Evolutionary conservation across 2,329 filamentous ascomycete genomes (phyloP), one percentile per base, ranked within the genome.

Genomic region (Colletotrichum cordylinicola): DNA sequence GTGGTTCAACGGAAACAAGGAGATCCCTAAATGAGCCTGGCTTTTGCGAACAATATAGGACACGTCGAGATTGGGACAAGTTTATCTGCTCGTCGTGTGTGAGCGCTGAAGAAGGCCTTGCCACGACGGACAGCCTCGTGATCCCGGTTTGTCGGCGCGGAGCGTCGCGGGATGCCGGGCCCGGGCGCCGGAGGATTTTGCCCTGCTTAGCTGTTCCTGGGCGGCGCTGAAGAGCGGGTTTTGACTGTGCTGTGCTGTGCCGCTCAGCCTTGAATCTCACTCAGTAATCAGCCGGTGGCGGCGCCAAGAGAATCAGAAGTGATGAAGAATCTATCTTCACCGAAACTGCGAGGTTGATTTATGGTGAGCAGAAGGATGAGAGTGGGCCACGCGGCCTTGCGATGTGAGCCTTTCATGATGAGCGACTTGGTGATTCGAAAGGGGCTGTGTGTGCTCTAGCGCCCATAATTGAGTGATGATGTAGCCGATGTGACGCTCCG

Each of bases 121-220:
- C n/a, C n/a, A 8, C 43, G 1, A 52, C 2, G 10, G 9, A 48
- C n/a, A 1, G 0, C 43, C 43, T 52, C 43, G 43, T 52, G 43
- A 52, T 13, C 43, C 43, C 43, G 43, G 43, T 52, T 21, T 21
- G 10, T 24, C 43, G n/a, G 43, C n/a, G 43, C 43, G 43, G n/a
- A 10, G 4, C n/a, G 43, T 2, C 10, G n/a, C n/a, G 43, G 43
- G n/a, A 52, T 52, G 43, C 43, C 43, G 43, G 43, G 6, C 43
- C 43, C 43, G 43, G 43, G 43, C 43, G 43, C n/a, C 43, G 43
- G 43, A 52, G 43, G 43, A 52, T 52, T 52, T 52, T 52, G 43
- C 43, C 43, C 43, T 52, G 43, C 43, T 52, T 21, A 21, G 4
- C 43, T 52, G 43, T 4, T 21, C n/a, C 8, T 1, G 1, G 43